phyloP scores from a whole-genome alignment of 2,329 filamentous ascomycete species.

The Trichophyton verrucosum region DNA sequence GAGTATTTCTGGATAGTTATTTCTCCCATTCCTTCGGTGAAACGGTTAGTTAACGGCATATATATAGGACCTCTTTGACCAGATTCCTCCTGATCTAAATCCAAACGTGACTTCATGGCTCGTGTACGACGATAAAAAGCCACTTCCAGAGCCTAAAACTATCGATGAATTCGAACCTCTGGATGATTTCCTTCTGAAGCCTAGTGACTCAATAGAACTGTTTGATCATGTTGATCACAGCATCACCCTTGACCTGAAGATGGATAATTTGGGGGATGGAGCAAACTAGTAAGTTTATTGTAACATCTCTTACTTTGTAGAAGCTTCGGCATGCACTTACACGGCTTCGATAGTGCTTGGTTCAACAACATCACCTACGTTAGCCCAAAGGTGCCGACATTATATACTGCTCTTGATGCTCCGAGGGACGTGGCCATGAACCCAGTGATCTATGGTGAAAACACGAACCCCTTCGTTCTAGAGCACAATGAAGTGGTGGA shows the following conservation, averaged over 20 bases:
- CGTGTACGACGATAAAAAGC: conserved; percentile 9
- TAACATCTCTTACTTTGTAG: background rate
- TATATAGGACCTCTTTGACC: conserved; percentile 7
- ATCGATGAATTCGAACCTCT: conserved; percentile 5
- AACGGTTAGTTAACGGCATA: background rate
- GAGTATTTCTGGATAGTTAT: background rate
- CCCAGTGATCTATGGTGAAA: conserved; percentile 8
- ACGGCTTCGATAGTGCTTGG: conserved; percentile 6
- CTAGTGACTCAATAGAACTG: conserved; percentile 7
- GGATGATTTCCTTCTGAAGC: conserved; percentile 31
- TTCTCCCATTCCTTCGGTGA: background rate
- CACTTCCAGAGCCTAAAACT: conserved; percentile 4
- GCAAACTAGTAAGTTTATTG: conserved; percentile 10
- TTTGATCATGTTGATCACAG: conserved; percentile 12
- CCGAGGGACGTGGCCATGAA: conserved; percentile 6
- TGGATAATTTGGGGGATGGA: conserved; percentile 37
- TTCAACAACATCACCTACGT: conserved; percentile 11
- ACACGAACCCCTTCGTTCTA: conserved; percentile 8
- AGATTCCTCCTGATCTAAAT: conserved; percentile 6
- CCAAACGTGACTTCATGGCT: conserved; percentile 29
- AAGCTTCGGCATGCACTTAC: background rate
- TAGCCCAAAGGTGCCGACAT: conserved; percentile 8
- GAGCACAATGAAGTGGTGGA: conserved; percentile 6
- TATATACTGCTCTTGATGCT: conserved; percentile 7
- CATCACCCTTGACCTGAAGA: conserved; percentile 34